phyloP scores from a whole-genome alignment of 2,329 filamentous ascomycete genomes.

The Colletotrichum abscissum region DNA sequence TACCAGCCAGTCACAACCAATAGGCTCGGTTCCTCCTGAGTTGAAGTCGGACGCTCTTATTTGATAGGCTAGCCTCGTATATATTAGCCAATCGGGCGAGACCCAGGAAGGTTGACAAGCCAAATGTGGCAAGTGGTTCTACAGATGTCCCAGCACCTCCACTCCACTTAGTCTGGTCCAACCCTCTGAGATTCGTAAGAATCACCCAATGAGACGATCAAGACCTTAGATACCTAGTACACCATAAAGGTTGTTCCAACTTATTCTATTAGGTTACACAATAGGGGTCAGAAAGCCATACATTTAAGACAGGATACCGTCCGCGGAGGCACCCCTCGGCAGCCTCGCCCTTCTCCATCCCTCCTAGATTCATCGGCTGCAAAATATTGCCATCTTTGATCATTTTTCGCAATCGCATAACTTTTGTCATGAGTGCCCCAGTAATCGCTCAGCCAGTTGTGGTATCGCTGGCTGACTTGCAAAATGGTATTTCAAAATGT shows the following conservation, averaged over 20 bases:
- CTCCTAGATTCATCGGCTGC: not conserved
- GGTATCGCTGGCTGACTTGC: constrained; percentile 69
- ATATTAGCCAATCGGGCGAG: not conserved
- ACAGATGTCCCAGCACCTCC: not conserved
- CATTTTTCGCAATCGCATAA: not conserved
- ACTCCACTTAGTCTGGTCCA: not conserved
- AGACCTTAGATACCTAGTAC: not conserved
- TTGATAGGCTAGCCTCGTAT: not conserved
- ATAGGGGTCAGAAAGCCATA: not conserved
- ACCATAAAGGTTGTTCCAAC: not conserved
- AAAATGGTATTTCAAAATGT: constrained; percentile 57
- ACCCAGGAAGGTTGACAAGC: not conserved
- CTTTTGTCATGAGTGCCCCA: not conserved
- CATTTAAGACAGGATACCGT: not conserved
- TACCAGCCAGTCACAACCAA: not conserved
- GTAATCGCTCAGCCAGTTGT: constrained; percentile 66
- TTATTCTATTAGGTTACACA: not conserved
- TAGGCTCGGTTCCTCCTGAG: not conserved
- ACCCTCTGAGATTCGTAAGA: not conserved
- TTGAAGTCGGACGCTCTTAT: not conserved
- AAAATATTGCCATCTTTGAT: not conserved
- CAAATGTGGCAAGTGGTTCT: not conserved
- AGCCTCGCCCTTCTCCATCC: not conserved
- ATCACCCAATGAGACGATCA: not conserved
- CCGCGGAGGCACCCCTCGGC: not conserved